Evolutionary conservation across 2,329 filamentous ascomycete species (phyloP), one percentile per base, ranked within the genome.

Genomic region (Aspergillus sojae): DNA sequence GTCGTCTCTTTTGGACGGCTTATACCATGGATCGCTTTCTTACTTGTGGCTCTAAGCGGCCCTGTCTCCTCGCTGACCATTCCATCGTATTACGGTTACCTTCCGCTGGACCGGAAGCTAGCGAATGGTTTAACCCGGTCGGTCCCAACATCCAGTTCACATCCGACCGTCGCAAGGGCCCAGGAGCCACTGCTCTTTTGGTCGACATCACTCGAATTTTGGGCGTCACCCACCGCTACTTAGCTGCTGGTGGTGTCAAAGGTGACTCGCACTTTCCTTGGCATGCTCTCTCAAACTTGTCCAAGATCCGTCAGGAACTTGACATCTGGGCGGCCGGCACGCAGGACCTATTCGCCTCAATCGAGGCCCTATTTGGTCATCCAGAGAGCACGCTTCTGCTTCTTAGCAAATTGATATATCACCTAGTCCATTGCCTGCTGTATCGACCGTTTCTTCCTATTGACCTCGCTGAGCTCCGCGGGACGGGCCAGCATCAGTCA

Each of bases 181-280:
- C 93, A 70, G 91, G 91, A 26, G 91, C 90, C 73, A 90, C 86
- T 62, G 90, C 90, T 7, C 90, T 96, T 86, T 84, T 96, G 34
- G 92, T 96, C 68, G 92, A 95, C 71, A 94, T 96, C 66, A 89
- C 88, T 32, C 89, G 92, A 39, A 92, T 96, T 53, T 83, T 96
- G 7, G 92, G 93, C 39, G 89, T 90, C 64, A 94, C 92, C 1
- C 95, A 94, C 72, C 86, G 89, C 64, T 96, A 96, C 75, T 84
- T 96, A 57, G 91, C 92, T 10, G 90, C 91, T 2, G 93, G 92
- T 7, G 93, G 93, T 39, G 91, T 95, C 61, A 95, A 94, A 78
- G 92, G 92, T 34, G 92, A 96, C 73, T 93, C 92, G 0, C 92
- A 96, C 75, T 96, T 96, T 68, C 93, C 93, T 11, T 96, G 93